Conservation (phyloP, 2,329 filamentous ascomycete species). For the Ophiocordyceps camponoti-rufipedis region DNA sequence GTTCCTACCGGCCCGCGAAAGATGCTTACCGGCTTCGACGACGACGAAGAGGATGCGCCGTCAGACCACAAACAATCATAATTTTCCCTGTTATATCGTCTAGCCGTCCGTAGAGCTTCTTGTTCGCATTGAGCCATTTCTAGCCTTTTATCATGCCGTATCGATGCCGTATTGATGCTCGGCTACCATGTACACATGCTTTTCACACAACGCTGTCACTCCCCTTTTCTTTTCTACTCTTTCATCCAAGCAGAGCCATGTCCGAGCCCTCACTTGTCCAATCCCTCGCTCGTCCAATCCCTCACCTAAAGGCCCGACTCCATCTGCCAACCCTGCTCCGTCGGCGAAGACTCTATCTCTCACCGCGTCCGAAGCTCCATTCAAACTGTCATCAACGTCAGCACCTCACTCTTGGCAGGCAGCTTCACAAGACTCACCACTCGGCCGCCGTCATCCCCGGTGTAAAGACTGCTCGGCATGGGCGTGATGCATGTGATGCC, state of each 20-base stretch:
- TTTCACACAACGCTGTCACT: too few relatives aligned
- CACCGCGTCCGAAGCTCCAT: constrained; percentile 41
- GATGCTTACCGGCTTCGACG: constrained; percentile 38
- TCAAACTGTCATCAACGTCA: constrained; percentile 29
- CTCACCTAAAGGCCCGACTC: neutral
- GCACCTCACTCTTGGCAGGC: too few relatives aligned
- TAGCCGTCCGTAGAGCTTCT: neutral
- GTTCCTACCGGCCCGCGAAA: constrained; percentile 42
- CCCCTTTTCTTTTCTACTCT: too few relatives aligned
- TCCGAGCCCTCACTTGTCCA: neutral
- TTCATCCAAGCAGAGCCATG: neutral
- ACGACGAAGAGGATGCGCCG: constrained; percentile 19
- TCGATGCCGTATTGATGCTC: too few relatives aligned
- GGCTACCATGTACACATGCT: too few relatives aligned
- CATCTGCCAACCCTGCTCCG: neutral
- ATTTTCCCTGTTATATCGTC: neutral
- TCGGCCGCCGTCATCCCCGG: constrained; percentile 80
- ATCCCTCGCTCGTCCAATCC: neutral
- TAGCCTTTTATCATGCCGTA: neutral
- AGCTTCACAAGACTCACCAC: too few relatives aligned
- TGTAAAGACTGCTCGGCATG: constrained; percentile 71
- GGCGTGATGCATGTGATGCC: constrained; percentile 76
- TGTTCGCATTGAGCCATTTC: neutral
- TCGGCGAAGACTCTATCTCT: constrained; percentile 27
- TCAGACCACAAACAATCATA: neutral